Percentiles rank a stretch among this genome's conserved stretches.
Evolutionary conservation across 768 basidiomycete genomes (phyloP).

Genomic region (Termitomyces sp.): DNA sequence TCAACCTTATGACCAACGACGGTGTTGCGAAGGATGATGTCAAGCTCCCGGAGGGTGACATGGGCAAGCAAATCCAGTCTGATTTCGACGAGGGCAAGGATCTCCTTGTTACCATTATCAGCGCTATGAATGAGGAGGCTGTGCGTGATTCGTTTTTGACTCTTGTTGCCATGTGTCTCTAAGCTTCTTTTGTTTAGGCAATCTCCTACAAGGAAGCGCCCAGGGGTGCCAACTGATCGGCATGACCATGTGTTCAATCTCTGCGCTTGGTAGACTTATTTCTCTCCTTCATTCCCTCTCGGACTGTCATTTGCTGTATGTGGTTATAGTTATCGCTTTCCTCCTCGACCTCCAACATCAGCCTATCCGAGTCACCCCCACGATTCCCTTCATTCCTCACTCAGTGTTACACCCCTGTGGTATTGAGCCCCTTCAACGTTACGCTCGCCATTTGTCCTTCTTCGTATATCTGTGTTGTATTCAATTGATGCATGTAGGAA

Average conservation of each 20-base stretch:
- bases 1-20: constrained; percentile 87
- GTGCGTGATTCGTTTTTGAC: constrained; percentile 23
- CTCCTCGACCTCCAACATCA: constrained; percentile 16
- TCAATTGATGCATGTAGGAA: constrained; percentile 19
- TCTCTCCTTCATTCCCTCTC: constrained; percentile 9
- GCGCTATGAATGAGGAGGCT: constrained; percentile 92
- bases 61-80: constrained; percentile 65
- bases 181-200: constrained; percentile 34
- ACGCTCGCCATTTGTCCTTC: constrained; percentile 11
- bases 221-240: constrained; percentile 37
- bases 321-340: constrained; percentile 18
- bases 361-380: constrained; percentile 16
- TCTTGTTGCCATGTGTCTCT: neutral
- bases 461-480: constrained; percentile 19
- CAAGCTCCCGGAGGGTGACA: constrained; percentile 79
- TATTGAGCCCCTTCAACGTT: constrained; percentile 2
- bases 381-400: constrained; percentile 5
- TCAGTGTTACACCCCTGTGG: constrained; percentile 8
- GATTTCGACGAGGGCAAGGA: constrained; percentile 87
- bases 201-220: constrained; percentile 90
- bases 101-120: constrained; percentile 77
- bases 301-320: constrained; percentile 8
- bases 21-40: constrained; percentile 90
- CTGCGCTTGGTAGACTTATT: neutral
- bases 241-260: neutral